Base-by-base conservation (phyloP, 1,284 basidiomycete genomes). In the Ustilago loliicola region DNA sequence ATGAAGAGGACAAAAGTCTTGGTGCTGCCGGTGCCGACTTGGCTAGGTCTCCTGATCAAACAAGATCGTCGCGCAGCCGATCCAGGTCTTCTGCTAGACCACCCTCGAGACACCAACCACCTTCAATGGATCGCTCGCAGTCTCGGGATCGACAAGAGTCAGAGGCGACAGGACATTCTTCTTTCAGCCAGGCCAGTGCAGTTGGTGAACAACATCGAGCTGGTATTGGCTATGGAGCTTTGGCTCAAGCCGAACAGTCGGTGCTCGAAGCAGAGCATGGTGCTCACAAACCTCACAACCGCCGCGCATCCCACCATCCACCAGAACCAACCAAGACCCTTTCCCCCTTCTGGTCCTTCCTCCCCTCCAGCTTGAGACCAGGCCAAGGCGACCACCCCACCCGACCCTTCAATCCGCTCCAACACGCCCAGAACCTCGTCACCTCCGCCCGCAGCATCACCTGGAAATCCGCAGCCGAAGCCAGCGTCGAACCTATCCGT, bases 401-500 rank as follows among this genome's bases (percentile, higher is more conserved):
- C 6, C 48, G 60, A 21, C 42, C 34, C 8, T 52, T 72, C 48
- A 52, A 57, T 19, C 65, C 72, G 4, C 32, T 38, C 30, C 50
- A 59, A 45, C 68, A 55, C 30, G 51, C 67, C 10, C 66, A 71
- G 13, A 45, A 68, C 23, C 15, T 69, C 2, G 34, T 66, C 13
- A 36, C 48, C 11, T 77, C 72, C 7, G 56, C 48, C 10, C 69
- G 72, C 25, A 69, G 71, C 45, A 58, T 85, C 29, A 78, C 82
- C 1, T 80, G 77, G 72, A 60, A 63, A 17, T 79, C 85, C 17
- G 62, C 79, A 11, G 61, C 67, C 19, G 69, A 69, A 29, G 70
- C 76, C 4, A 63, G 71, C 27, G 70, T 71, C 45, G 83, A 84
- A 55, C 85, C 85, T 1, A 64, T 86, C 52, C 70, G 74, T 17